Percentiles rank a stretch among this genome's conserved stretches.
Evolutionary conservation across 78 protist genomes (phyloP).

Genomic region (Isochrysis galbana): DNA sequence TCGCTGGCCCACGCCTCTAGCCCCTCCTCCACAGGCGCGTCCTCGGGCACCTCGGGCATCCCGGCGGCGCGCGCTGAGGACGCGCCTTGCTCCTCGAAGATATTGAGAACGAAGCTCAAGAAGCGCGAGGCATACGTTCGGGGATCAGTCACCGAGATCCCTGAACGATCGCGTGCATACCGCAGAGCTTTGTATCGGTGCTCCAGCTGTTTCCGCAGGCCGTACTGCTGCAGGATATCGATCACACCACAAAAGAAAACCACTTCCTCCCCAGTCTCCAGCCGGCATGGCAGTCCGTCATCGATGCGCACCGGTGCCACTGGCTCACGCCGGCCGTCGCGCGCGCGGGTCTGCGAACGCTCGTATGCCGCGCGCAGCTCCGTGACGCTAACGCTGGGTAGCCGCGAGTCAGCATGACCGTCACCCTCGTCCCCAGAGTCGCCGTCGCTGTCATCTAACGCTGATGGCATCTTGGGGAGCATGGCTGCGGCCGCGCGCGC

Average conservation of each 20-base stretch:
- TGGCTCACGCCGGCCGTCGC: too few species aligned
- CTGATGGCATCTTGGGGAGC: too few species aligned
- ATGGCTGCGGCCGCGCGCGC: too few species aligned
- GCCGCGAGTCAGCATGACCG: too few species aligned
- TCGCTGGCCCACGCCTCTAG: too few species aligned
- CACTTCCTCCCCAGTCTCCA: not conserved
- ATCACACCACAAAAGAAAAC: not conserved
- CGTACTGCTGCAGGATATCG: slow-evolving; percentile 18
- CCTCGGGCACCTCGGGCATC: too few species aligned
- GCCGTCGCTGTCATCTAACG: too few species aligned
- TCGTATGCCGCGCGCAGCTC: not conserved
- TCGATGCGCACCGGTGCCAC: not conserved
- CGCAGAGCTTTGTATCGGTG: not conserved
- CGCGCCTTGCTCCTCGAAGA: too few species aligned
- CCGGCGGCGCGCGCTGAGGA: too few species aligned
- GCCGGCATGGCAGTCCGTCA: not conserved
- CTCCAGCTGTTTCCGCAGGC: not conserved
- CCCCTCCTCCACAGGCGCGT: too few species aligned
- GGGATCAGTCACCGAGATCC: not conserved
- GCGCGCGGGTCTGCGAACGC: not conserved
- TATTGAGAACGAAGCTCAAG: not conserved
- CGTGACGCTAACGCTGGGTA: not conserved
- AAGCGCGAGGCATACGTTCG: not conserved
- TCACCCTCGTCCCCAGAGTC: too few species aligned
- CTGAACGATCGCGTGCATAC: not conserved